Base-by-base conservation (phyloP, 78 protist species). In the Speleostelium caveatum region DNA sequence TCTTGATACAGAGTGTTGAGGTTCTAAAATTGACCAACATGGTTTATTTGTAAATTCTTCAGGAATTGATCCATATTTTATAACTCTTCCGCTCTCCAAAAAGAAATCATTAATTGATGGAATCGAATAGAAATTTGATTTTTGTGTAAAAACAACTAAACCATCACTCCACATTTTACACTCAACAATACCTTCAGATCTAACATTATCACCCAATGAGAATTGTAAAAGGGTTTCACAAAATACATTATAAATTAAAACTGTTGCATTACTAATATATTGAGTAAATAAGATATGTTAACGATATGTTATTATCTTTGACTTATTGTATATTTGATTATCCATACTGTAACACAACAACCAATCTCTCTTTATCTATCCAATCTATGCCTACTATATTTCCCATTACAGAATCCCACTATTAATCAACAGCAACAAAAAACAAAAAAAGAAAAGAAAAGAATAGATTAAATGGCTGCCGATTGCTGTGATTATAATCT, bases 131-230 rank as follows among this genome's bases (percentile, higher is more conserved):
- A 72, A 53, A 22, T 72, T 53, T 6, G 63, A n/a, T 51, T 45
- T 33, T 1, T 22, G 12, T 39, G 89, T 80, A 0, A 68, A 49
- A 1, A 80, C 60, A 1, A 80, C 89, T 28, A 80, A 45, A 42
- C 89, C 89, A 80, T 58, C 65, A 80, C 74, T 80, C 67, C 72
- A 67, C 38, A 80, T 80, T 35, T 68, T 80, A 39, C 63, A 45
- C 21, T 80, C 89, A 4, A 66, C 16, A 24, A 80, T 74, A 39
- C 49, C 89, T 33, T 80, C 89, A 19, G 53, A 33, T 39, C 58
- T 68, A 39, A 80, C 61, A 28, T 24, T 28, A 68, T 66, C 63
- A 39, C 68, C 66, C 10, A 58, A 38, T 38, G 66, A 26, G 38
- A 58, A 58, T 74, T 74, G 83, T 1, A 55, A 30, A 26, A 58